Conservation (phyloP, 495 filamentous ascomycete genomes). For the Podospora didyma region DNA sequence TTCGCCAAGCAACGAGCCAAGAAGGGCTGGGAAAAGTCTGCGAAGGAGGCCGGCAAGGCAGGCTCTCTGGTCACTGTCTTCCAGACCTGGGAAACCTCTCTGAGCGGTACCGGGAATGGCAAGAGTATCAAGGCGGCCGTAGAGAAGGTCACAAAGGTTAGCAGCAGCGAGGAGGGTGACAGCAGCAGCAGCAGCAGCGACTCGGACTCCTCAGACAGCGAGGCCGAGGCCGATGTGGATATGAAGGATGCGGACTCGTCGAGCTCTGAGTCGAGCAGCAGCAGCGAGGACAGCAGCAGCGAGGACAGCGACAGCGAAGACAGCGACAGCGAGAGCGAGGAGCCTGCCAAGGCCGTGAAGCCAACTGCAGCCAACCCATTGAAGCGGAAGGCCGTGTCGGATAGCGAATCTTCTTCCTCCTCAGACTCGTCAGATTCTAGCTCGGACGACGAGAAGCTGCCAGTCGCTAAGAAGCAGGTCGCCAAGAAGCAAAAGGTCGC, state of each 20-base stretch:
- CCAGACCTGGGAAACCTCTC: slow-evolving; percentile 43
- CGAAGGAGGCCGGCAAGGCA: slow-evolving; percentile 20
- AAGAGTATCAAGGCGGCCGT: slow-evolving; percentile 31
- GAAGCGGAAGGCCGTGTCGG: slow-evolving; percentile 64
- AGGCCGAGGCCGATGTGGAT: slow-evolving; percentile 56
- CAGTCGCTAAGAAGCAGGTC: slow-evolving; percentile 26
- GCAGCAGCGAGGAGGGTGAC: slow-evolving; percentile 22
- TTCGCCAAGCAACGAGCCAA: slow-evolving; percentile 55
- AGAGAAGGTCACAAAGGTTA: slow-evolving; percentile 36
- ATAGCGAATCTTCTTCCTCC: slow-evolving; percentile 41
- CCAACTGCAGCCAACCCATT: slow-evolving; percentile 32
- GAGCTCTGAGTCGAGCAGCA: slow-evolving; percentile 47
- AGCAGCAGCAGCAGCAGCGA: slow-evolving; percentile 10
- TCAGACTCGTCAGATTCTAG: slow-evolving; percentile 36
- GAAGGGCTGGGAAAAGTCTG: slow-evolving; percentile 40
- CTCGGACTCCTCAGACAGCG: slow-evolving; percentile 48
- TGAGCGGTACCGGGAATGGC: slow-evolving; percentile 21
- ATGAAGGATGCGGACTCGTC: slow-evolving; percentile 47
- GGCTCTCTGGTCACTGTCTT: slow-evolving; percentile 41
- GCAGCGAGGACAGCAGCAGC: slow-evolving; percentile 53
- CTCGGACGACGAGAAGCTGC: slow-evolving; percentile 32
- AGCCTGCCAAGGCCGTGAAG: slow-evolving; percentile 25
- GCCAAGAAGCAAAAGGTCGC: slow-evolving; percentile 27
- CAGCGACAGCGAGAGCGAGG: slow-evolving; percentile 37
- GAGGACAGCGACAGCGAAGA: slow-evolving; percentile 63